Evolutionary conservation across 495 filamentous ascomycete species (phyloP), one percentile per base, ranked within the genome.

Genomic region (Parachaetomium inaequale): DNA sequence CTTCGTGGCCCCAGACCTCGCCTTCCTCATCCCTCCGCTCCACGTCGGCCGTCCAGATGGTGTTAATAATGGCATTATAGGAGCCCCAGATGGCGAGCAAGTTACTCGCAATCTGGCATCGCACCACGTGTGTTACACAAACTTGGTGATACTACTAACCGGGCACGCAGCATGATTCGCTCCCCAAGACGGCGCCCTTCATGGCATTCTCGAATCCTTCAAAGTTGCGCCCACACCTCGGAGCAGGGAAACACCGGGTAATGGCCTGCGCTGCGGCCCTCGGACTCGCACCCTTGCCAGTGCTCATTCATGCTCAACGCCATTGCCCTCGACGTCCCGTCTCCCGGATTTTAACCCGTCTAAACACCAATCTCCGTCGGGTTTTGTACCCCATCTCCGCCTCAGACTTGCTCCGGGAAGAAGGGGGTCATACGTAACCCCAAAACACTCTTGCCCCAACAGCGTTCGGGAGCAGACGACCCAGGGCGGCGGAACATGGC

Each of bases 401-500:
- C 28, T 19, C 31, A 31, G 12, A 42, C 15, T 42, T 42, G 38
- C 38, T 42, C 10, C 15, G 38, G 31, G 38, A 42, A 10, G 4
- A 42, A 42, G 15, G 12, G 19, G 42, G 42, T 21, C 4, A 2
- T 6, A 11, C 3, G 2, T 10, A 38, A 55, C 1, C 28, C 29
- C 26, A 53, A 11, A 29, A 53, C 32, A 12, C 50, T 4, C 1
- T 14, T 32, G 1, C 23, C 23, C 10, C 17, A 14, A 53, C 29
- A 10, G 17, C 23, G 29, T 14, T 17, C 5, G n/a, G 23, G 12
- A 38, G 45, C 2, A 21, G 17, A 8, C 10, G 56, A 59, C 45
- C 56, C 45, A 59, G 45, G 7, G 40, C 15, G 21, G 31, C 23
- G 56, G 56, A 59, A 50, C 56, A 50, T 29, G 45, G 56, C 56